phyloP scores from a whole-genome alignment of 768 basidiomycete species.

The Tricholoma terreum region DNA sequence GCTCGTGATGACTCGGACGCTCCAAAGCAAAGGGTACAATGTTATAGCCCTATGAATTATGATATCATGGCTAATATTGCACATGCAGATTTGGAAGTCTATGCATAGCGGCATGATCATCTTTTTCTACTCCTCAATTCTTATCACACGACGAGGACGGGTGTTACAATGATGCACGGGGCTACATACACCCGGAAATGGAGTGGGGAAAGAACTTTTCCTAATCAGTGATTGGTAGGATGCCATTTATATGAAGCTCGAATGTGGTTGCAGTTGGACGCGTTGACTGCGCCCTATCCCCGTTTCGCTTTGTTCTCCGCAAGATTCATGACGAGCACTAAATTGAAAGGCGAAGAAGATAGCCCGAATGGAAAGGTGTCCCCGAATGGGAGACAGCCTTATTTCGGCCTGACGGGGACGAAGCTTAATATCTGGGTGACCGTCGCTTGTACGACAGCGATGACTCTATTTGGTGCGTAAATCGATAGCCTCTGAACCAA shows the following conservation, averaged over 20 bases:
- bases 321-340: background rate
- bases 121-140: too few relatives aligned
- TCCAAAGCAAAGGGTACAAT: too few relatives aligned
- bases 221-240: background rate
- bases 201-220: background rate
- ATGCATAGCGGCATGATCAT: too few relatives aligned
- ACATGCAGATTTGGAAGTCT: too few relatives aligned
- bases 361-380: constrained; percentile 6
- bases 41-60: too few relatives aligned
- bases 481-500: background rate
- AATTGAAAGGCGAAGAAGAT: background rate
- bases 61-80: too few relatives aligned
- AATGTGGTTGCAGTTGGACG: background rate
- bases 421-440: constrained; percentile 46
- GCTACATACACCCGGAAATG: too few relatives aligned
- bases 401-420: constrained; percentile 43
- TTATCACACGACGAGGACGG: too few relatives aligned
- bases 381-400: constrained; percentile 23
- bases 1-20: too few relatives aligned
- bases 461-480: constrained; percentile 46
- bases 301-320: background rate
- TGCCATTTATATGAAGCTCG: background rate
- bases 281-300: background rate
- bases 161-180: too few relatives aligned
- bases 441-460: constrained; percentile 49